These are phyloP conservation scores for Podospora pseudoanserina DNA, from an alignment of 495 filamentous ascomycete genomes.

Conservation along the genomic window DNA sequence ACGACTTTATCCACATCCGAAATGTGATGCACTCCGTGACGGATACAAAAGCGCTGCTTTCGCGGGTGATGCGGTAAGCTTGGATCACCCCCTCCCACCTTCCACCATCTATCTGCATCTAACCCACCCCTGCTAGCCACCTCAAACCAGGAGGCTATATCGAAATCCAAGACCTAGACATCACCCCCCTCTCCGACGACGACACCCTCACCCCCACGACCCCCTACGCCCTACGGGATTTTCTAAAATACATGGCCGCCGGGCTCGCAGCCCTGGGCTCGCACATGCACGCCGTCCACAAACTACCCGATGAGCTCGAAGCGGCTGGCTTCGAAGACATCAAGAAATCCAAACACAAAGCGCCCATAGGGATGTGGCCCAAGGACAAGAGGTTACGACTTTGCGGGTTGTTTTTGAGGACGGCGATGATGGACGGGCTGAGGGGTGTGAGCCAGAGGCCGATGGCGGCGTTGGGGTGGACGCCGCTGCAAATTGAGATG, in stretches of 20 bases:
- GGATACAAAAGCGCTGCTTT: slow-evolving; percentile 33
- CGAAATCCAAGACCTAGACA: slow-evolving; percentile 50
- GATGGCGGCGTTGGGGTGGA: slow-evolving; percentile 35
- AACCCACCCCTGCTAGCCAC: slow-evolving; percentile 25
- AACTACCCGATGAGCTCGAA: slow-evolving; percentile 20
- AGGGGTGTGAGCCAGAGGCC: slow-evolving; percentile 31
- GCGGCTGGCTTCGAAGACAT: slow-evolving; percentile 34
- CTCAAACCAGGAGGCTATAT: slow-evolving; percentile 53
- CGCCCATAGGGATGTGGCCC: slow-evolving; percentile 36
- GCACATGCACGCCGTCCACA: slow-evolving; percentile 26
- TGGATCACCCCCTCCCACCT: neutral
- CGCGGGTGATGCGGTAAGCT: slow-evolving; percentile 35
- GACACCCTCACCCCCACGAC: slow-evolving; percentile 27
- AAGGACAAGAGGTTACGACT: slow-evolving; percentile 31
- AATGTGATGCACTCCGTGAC: slow-evolving; percentile 48
- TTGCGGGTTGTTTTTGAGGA: slow-evolving; percentile 34
- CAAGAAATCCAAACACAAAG: slow-evolving; percentile 25
- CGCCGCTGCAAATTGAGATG: slow-evolving; percentile 39
- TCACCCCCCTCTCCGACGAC: slow-evolving; percentile 44
- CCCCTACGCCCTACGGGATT: slow-evolving; percentile 40
- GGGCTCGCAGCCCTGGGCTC: slow-evolving; percentile 30
- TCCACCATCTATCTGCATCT: neutral
- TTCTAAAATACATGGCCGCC: slow-evolving; percentile 27
- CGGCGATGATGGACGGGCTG: slow-evolving; percentile 37
- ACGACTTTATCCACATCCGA: slow-evolving; percentile 57